A percentile compares a stretch with the other conserved stretches of the same genome.
Evolutionary conservation across 495 filamentous ascomycete genomes (phyloP).

Genomic region (Penicillium bialowiezense): DNA sequence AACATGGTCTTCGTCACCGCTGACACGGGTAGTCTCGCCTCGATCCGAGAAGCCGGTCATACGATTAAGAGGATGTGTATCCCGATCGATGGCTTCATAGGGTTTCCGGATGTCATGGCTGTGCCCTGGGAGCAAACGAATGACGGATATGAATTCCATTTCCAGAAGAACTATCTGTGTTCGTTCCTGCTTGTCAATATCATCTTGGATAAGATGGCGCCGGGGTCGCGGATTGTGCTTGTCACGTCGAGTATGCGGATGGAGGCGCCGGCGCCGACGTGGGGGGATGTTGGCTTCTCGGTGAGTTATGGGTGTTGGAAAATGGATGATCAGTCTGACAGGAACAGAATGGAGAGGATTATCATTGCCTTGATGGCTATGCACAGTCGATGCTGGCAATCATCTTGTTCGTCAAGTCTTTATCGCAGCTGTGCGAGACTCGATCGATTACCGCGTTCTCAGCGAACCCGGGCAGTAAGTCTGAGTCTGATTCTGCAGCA

Average conservation of each 20-base stretch:
- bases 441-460: constrained; percentile 19
- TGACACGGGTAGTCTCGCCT: constrained; percentile 11
- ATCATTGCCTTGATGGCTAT: constrained; percentile 24
- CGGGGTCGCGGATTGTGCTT: constrained; percentile 13
- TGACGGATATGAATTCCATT: constrained; percentile 23
- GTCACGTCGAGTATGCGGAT: constrained; percentile 20
- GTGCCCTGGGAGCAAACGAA: constrained; percentile 15
- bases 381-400: constrained; percentile 29
- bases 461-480: constrained; percentile 26
- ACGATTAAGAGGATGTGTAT: constrained; percentile 13
- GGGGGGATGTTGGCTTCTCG: constrained; percentile 20
- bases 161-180: constrained; percentile 25
- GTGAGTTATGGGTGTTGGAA: constrained; percentile 2
- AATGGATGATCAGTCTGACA: not conserved
- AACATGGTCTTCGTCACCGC: constrained; percentile 22
- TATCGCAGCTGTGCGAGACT: constrained; percentile 8
- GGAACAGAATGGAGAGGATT: constrained; percentile 15
- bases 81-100: constrained; percentile 21
- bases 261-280: constrained; percentile 16
- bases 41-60: constrained; percentile 14
- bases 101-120: constrained; percentile 19
- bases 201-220: constrained; percentile 9
- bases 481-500: not conserved
- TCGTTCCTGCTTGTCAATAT: constrained; percentile 22
- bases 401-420: constrained; percentile 22